Conservation (phyloP, 2,329 filamentous ascomycete species). For the Sclerotinia spermophila region DNA sequence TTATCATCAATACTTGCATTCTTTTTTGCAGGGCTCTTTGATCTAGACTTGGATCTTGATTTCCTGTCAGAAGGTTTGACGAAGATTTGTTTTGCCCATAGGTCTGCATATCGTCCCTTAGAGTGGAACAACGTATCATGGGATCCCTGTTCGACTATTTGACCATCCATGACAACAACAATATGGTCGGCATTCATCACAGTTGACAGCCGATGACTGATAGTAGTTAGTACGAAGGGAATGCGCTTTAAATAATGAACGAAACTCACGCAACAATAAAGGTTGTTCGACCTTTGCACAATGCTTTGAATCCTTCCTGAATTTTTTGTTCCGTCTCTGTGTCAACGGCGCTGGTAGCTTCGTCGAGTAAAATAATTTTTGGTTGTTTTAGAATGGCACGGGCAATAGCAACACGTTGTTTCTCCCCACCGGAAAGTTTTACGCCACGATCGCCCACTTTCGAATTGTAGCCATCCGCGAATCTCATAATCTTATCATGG, state of each 20-base stretch:
- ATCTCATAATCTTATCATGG: slow-evolving; percentile 53
- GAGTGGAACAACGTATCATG: slow-evolving; percentile 46
- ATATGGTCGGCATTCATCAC: slow-evolving; percentile 53
- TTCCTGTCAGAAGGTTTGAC: slow-evolving; percentile 30
- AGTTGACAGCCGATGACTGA: slow-evolving; percentile 49
- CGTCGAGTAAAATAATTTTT: slow-evolving; percentile 87
- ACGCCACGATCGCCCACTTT: slow-evolving; percentile 42
- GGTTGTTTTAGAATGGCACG: slow-evolving; percentile 89
- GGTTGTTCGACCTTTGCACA: slow-evolving; percentile 49
- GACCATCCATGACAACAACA: slow-evolving; percentile 50
- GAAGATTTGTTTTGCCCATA: slow-evolving; percentile 50
- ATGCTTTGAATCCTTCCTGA: slow-evolving; percentile 55
- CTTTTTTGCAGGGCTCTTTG: slow-evolving; percentile 30
- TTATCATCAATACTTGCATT: slow-evolving; percentile 35
- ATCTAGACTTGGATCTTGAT: slow-evolving; percentile 28
- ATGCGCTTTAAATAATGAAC: not conserved
- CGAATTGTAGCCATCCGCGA: slow-evolving; percentile 50
- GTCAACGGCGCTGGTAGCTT: slow-evolving; percentile 90
- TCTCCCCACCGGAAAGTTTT: slow-evolving; percentile 81
- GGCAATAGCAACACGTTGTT: slow-evolving; percentile 84
- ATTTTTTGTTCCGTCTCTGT: slow-evolving; percentile 93
- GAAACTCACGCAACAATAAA: slow-evolving; percentile 38
- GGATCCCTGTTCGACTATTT: slow-evolving; percentile 49
- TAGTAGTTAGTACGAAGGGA: slow-evolving; percentile 19
- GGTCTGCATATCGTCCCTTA: slow-evolving; percentile 48